These are phyloP conservation scores for Helicostylum pulchrum DNA, from an alignment of 192 early-diverging fungal species.

Conservation along the genomic window DNA sequence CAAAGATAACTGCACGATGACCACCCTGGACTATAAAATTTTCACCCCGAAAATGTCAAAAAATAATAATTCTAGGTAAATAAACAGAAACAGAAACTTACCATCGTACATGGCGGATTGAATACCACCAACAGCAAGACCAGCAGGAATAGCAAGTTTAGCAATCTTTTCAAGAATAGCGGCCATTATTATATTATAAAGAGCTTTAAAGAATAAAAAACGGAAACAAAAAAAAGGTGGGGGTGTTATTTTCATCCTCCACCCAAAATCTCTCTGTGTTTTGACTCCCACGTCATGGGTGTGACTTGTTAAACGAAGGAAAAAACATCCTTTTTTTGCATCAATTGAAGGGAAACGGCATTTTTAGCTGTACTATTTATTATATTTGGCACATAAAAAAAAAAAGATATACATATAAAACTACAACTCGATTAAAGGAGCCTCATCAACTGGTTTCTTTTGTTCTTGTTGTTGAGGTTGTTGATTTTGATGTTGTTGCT, in stretches of 20 bases:
- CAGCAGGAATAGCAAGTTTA: conserved; percentile 75
- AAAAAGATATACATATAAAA: not conserved
- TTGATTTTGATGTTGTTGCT: not conserved
- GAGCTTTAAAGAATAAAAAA: conserved; percentile 1
- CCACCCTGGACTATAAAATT: conserved; percentile 84
- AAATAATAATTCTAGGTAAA: not conserved
- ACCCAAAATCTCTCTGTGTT: too few relatives aligned
- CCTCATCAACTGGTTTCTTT: conserved; percentile 20
- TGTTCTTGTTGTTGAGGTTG: not conserved
- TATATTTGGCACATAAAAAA: not conserved
- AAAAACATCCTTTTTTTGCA: not conserved
- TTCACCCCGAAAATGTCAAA: not conserved
- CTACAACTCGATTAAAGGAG: conserved; percentile 21
- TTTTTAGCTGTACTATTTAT: too few relatives aligned
- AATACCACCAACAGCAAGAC: conserved; percentile 60
- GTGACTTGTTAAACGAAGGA: conserved; percentile 1
- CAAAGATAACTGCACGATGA: conserved; percentile 95
- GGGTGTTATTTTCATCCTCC: not conserved
- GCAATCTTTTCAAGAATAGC: conserved; percentile 67
- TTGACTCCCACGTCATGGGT: conserved; percentile 3
- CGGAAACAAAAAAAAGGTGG: conserved; percentile 9
- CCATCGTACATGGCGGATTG: conserved; percentile 94
- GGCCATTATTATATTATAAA: conserved; percentile 37
- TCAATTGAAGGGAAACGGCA: too few relatives aligned
- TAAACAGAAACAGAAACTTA: conserved; percentile 32